Base-by-base conservation (phyloP, 228 moss, liverwort and hornwort species). In the Sphagnum fallax region DNA sequence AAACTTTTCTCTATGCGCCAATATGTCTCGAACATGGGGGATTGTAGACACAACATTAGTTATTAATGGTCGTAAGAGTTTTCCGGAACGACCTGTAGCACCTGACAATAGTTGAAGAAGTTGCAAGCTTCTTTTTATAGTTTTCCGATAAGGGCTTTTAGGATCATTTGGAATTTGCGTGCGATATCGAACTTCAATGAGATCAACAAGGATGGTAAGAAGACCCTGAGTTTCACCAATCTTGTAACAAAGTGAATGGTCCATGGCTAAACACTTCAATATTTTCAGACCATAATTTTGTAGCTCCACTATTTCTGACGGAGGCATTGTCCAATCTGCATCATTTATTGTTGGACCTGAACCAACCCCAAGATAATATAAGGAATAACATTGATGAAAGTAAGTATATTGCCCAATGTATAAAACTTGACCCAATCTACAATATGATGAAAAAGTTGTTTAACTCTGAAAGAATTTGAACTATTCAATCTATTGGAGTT, bases 151-250 rank as follows among this genome's bases (percentile, higher is more conserved):
- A 8, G 55, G 55, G 12, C 12, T 12, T 8, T 55, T 55, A 8
- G 9, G 8, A 12, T 12, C 55, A 12, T 8, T 55, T 55, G 55
- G 55, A 12, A 55, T 8, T 8, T 55, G 55, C 32, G 2, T 32
- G 55, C 55, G 4, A 12, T 55, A 8, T 12, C 55, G 55, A 8
- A 88, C 70, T 4, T 84, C 68, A 18, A 85, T 84, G 68, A 89
- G 81, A 5, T 84, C 77, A 6, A 88, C 84, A 5, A 91, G 78
- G 15, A 74, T 84, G 15, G 84, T 75, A 10, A 91, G 80, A 12
- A 94, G 82, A 47, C 91, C 84, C 32, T 83, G 75, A 51, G 86
- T 83, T 60, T 88, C 91, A 14, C 89, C 91, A 47, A 94, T 91
- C 47, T 78, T 88, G 14, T 72, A 73, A 73, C 91, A 79, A 64